Evolutionary conservation across 768 basidiomycete genomes (phyloP).

Genomic region (Clitopilus hobsonii): DNA sequence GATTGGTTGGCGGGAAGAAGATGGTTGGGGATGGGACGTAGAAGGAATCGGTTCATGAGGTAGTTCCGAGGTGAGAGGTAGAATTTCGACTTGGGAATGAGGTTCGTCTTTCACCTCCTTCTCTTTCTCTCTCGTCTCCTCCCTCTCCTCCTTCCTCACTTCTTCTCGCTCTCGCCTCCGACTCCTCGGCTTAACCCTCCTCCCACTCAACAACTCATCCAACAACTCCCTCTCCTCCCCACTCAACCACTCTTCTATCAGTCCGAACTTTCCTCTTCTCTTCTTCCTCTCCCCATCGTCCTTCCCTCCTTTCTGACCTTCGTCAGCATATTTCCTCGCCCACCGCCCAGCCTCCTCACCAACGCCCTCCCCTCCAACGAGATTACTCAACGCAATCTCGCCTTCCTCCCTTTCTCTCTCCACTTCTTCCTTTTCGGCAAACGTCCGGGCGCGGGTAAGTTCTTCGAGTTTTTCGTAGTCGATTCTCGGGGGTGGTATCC

Average conservation of each 20-base stretch:
- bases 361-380: slow-evolving; percentile 56
- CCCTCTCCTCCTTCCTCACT: slow-evolving; percentile 7
- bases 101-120: too few species aligned
- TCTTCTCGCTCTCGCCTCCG: not conserved
- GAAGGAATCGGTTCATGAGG: too few species aligned
- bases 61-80: too few species aligned
- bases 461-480: too few species aligned
- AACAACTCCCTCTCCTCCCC: slow-evolving; percentile 27
- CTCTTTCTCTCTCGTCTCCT: slow-evolving; percentile 7
- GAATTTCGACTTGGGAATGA: too few species aligned
- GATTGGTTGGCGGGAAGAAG: too few species aligned
- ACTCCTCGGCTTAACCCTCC: not conserved
- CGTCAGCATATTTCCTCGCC: slow-evolving; percentile 41
- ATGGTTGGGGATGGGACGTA: too few species aligned
- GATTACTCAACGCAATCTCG: slow-evolving; percentile 58
- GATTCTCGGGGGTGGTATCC: too few species aligned
- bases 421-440: too few species aligned
- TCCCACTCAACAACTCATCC: slow-evolving; percentile 11
- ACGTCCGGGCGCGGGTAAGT: too few species aligned
- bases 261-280: slow-evolving; percentile 23
- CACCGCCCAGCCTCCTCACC: slow-evolving; percentile 44
- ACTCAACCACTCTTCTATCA: slow-evolving; percentile 12
- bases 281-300: too few species aligned
- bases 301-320: slow-evolving; percentile 26
- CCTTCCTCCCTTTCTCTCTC: slow-evolving; percentile 22